Evolutionary conservation across 331 rosid species (phyloP), one percentile per base, ranked within the genome.

Genomic region (Spiraea crenata): DNA sequence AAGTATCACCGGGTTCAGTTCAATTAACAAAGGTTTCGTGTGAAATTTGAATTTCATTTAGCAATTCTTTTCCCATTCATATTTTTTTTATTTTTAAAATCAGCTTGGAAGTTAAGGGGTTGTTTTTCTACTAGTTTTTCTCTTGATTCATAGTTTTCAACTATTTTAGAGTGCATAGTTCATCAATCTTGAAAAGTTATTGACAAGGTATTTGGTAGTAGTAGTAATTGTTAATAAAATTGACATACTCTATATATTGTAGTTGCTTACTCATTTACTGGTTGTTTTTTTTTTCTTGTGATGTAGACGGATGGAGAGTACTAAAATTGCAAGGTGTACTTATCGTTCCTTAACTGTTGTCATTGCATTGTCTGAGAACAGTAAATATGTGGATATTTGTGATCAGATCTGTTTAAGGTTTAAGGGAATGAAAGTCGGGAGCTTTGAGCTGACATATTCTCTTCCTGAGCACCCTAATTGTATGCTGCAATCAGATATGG

Each of bases 401-500:
- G 11, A 38, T 15, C 11, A 39, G 46, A 59, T 59, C 2, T 59
- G 45, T 16, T 59, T n/a, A 38, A 58, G 64, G 44, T 59, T 59
- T 38, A 59, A 59, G 65, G 20, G 15, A 38, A 13, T 59, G 47
- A 17, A 39, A 4, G 20, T 59, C 3, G 65, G 65, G 46, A 38
- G 46, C 12, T 38, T 59, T 59, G 65, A 38, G 46, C 45, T 59
- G 47, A 59, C 65, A 7, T 59, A 59, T 59, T 39, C 65, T 31
- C 34, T 57, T 13, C 62, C 62, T 11, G 62, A 57, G 7, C 62
- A 57, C 16, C 62, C 62, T 34, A 58, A 58, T 58, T 58, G 45
- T 58, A 35, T 58, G 45, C 64, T 58, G 64, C 64, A 58, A 58
- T 35, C 64, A 9, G 45, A 58, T 58, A 13, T 58, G 64, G 64